Evolutionary conservation across 176 grass and related monocot genomes (phyloP).

Genomic region (Zea luxurians): DNA sequence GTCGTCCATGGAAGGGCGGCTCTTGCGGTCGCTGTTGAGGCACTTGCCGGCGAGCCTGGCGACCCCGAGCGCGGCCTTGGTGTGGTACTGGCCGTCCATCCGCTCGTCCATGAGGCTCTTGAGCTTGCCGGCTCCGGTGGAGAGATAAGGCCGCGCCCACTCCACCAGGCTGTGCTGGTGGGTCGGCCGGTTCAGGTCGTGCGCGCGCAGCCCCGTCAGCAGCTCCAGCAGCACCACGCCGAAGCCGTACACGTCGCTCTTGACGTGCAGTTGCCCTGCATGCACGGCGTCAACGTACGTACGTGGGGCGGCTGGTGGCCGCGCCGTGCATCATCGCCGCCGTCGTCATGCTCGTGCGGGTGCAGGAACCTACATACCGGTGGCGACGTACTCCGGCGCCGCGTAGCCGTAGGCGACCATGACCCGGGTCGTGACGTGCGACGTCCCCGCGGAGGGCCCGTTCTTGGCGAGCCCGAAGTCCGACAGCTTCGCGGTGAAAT

Average conservation of each 20-base stretch:
- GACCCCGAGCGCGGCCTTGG: conserved; percentile 52
- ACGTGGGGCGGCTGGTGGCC: background rate
- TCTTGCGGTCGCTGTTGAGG: conserved; percentile 60
- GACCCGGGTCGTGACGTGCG: conserved; percentile 77
- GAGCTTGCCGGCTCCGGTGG: conserved; percentile 53
- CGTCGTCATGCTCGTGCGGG: background rate
- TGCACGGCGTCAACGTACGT: background rate
- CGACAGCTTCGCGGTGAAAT: conserved; percentile 75
- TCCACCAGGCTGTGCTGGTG: conserved; percentile 66
- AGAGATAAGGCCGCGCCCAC: conserved; percentile 59
- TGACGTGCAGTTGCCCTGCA: conserved; percentile 75
- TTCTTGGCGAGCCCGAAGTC: conserved; percentile 94
- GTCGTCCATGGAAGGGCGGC: conserved; percentile 65
- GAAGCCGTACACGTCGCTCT: conserved; percentile 88
- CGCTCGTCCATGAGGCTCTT: conserved; percentile 63
- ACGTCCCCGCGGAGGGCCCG: conserved; percentile 57
- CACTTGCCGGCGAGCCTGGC: conserved; percentile 64
- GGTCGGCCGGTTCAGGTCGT: conserved; percentile 69
- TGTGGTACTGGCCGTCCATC: conserved; percentile 57
- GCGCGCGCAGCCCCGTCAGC: conserved; percentile 71
- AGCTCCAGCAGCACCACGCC: conserved; percentile 81
- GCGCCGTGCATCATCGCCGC: background rate
- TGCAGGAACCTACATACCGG: conserved; percentile 40
- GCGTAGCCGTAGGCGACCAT: conserved; percentile 92
- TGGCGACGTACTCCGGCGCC: conserved; percentile 90